Percentiles rank a stretch among this genome's conserved stretches.
Evolutionary conservation across 257 asterid genomes (phyloP).

Genomic region (Orobanche coerulescens): DNA sequence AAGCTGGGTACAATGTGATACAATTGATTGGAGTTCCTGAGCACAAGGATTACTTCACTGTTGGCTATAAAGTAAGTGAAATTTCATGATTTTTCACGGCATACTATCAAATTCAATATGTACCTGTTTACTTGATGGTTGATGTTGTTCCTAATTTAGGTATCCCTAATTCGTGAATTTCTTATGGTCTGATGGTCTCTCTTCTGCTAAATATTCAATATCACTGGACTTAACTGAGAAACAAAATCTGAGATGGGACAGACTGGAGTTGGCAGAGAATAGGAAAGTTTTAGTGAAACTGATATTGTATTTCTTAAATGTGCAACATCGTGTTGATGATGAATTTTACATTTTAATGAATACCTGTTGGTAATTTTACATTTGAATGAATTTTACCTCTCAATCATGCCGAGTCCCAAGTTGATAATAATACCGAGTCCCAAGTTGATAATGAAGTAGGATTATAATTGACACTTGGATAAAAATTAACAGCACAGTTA

Average conservation of each 20-base stretch:
- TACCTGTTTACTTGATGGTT: slow-evolving; percentile 2
- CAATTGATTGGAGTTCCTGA: slow-evolving; percentile 86
- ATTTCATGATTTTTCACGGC: slow-evolving; percentile 14
- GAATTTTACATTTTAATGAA: neutral
- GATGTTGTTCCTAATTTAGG: slow-evolving; percentile 2
- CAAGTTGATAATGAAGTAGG: slow-evolving; percentile 6
- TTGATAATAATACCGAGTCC: no score
- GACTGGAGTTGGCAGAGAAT: slow-evolving; percentile 17
- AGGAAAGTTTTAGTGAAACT: neutral
- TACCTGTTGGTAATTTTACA: no score
- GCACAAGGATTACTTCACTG: slow-evolving; percentile 90
- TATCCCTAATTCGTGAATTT: neutral
- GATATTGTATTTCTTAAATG: neutral
- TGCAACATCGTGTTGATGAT: slow-evolving; percentile 7
- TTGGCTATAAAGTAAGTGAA: slow-evolving; percentile 77
- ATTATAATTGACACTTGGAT: neutral
- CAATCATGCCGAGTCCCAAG: no score
- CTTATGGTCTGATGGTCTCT: neutral
- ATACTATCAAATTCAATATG: slow-evolving; percentile 2
- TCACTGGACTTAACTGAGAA: slow-evolving; percentile 17
- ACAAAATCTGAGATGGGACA: neutral
- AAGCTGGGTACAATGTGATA: slow-evolving; percentile 90
- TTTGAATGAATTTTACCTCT: no score
- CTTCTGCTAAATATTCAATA: slow-evolving; percentile 8
- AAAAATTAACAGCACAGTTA: neutral